Evolutionary conservation across 768 basidiomycete species (phyloP), one percentile per base, ranked within the genome.

Genomic region (Lactifluus rugatus): DNA sequence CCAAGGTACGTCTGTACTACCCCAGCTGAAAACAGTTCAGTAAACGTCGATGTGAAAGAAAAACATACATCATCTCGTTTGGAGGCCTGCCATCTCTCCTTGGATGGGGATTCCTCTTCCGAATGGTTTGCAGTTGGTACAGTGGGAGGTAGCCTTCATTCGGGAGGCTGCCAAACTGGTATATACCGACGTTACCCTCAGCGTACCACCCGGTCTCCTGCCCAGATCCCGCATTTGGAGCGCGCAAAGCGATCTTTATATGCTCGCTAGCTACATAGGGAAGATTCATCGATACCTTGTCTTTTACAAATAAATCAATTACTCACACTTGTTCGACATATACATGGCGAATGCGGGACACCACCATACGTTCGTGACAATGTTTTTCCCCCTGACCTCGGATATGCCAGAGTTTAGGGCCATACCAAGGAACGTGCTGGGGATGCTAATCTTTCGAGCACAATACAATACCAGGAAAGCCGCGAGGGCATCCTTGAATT

Each of bases 341-440:
- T 60, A 60, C 58, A 60, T 60, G 21, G 58, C 58, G 28, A 55
- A 60, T 49, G 58, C 42, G 16, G 58, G 58, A 19, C 42, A 49
- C 34, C 39, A 49, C 53, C 52, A 60, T 19, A 60, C 26, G 28
- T 39, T 47, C 6, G 58, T 60, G 48, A 60, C 42, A 16, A 60
- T 42, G 17, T 60, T 50, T 37, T 60, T 60, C 11, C 34, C 49
- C 42, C 44, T 54, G 48, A 60, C 34, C 7, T 60, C 58, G 10
- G 42, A 42, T 39, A 37, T n/a, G 7, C 39, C 37, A 16, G 26
- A 25, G 14, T 34, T 60, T 14, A 55, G 53, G 28, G 47, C 36
- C 53, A 60, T 23, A 4, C 55, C 31, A 34, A 60, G 58, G 26
- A 60, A 55, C 5, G 47, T 0, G 10, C 6, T 23, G 13, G 58